Base-by-base conservation (phyloP, 2,329 filamentous ascomycete genomes). In the Clarireedia monteithiana region DNA sequence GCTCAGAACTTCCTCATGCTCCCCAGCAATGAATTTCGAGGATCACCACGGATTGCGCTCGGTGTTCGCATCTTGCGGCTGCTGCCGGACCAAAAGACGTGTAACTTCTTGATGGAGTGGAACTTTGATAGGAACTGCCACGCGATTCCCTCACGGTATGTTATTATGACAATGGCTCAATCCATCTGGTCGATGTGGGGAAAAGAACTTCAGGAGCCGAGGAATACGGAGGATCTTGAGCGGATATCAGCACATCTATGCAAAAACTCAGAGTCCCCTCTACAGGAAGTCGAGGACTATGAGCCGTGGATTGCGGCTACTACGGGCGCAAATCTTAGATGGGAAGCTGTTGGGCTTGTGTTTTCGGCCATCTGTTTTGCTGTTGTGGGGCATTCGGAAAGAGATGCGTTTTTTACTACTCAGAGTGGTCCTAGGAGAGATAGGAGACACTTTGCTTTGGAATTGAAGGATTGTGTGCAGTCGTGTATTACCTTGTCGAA, bases 401-500 rank as follows among this genome's bases (percentile, higher is more conserved):
- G 61, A 45, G 55, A 59, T 63, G 46, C 56, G 46, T 61, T 71
- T 58, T 65, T 66, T 42, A 56, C 42, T 10, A 64, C 62, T 2
- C 65, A 68, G 42, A 56, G 48, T 27, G 65, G 65, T 1, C 55
- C 55, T 14, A 62, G 65, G 30, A 60, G 57, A 44, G 61, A 62
- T 47, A 51, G 66, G 20, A 64, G 62, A 38, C 27, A 55, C 7
- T 68, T 67, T 53, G 62, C 62, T 1, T 46, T 65, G 1, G 66
- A 67, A 59, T 60, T 68, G 58, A 66, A 67, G 58, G 64, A 67
- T 38, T 68, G 68, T 46, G 59, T 69, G 1, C 63, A 67, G 47
- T 63, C 70, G 34, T 74, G 71, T 34, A 64, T 73, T n/a, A 68
- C 68, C 1, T 48, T 74, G 38, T 68, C 34, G 53, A 72, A 61